phyloP scores from a whole-genome alignment of 73 alveolate genomes.

The Strombidium stylifer region DNA sequence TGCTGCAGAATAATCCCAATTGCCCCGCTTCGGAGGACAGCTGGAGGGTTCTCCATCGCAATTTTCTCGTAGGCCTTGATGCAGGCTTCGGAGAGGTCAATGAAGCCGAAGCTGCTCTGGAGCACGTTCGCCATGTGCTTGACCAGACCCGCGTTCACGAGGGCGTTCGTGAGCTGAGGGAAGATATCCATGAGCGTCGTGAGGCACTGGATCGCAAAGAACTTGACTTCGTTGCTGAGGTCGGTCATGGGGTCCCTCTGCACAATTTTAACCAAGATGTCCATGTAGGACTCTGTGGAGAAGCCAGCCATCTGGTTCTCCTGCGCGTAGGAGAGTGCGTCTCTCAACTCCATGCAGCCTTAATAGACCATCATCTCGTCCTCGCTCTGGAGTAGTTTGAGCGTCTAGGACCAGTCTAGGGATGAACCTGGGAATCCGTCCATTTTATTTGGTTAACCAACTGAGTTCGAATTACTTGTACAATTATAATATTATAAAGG shows the following conservation, averaged over 20 bases:
- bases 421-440: constrained; percentile 40
- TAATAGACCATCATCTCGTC: constrained; percentile 58
- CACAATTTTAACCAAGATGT: constrained; percentile 23
- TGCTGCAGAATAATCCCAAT: constrained; percentile 37
- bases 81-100: constrained; percentile 66
- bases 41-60: constrained; percentile 50
- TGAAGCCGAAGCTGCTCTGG: constrained; percentile 49
- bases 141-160: constrained; percentile 47
- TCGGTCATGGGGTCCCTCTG: constrained; percentile 38
- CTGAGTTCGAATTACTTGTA: no score
- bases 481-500: no score
- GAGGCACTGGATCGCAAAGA: constrained; percentile 39
- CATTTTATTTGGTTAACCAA: no score
- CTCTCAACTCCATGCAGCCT: constrained; percentile 19
- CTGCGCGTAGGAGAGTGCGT: constrained; percentile 49
- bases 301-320: constrained; percentile 49
- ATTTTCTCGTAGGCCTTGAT: constrained; percentile 65
- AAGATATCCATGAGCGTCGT: constrained; percentile 63
- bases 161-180: constrained; percentile 38
- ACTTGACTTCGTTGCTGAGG: constrained; percentile 39
- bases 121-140: constrained; percentile 36
- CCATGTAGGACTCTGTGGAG: constrained; percentile 29
- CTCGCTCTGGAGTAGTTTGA: constrained; percentile 25
- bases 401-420: constrained; percentile 19
- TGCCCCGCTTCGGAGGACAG: constrained; percentile 48